Base-by-base conservation (phyloP, 177 flowering plant genomes). In the Vitis hybrid region DNA sequence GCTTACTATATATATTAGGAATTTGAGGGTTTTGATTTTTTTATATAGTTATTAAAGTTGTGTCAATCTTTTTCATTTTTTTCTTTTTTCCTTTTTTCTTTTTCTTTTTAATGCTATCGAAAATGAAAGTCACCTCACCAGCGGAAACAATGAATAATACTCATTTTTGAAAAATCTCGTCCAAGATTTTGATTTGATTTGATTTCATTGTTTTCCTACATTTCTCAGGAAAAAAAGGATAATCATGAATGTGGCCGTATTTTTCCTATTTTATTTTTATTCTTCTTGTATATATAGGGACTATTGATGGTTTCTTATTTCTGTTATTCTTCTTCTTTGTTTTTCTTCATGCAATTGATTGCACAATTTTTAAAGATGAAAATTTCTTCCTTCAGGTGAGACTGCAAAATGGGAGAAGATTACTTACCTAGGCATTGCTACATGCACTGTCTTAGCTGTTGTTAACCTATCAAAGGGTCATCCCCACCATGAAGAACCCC, bases 401-500 rank as follows among this genome's bases (percentile, higher is more conserved):
- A 69, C 89, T 19, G 79, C 84, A 3, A 95, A 95, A 75, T 95
- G 99, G 99, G 92, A 95, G 80, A 95, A 88, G 84, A 93, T 95
- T 61, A 87, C 98, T 1, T 90, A 89, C 69, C 26, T 71, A 2
- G 99, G 98, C 34, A 81, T 83, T 64, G 87, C 66, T 3, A 9
- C 81, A 6, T 90, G 97, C 84, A 82, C 92, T 52, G 39, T 59
- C 66, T 75, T 93, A 7, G 85, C 91, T 0, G 4, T 84, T 61
- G 77, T 66, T 75, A 78, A 60, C 71, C 82, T 95, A 2, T 90
- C 98, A 16, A 88, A 87, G 85, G 90, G 90, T 60, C 98, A 93
- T 77, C 93, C 80, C 15, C 99, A 95, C 79, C 16, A 20, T 58
- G 88, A 85, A 1, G 84, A 84, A 69, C 89, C 89, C 72, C 90